Evolutionary conservation across 169 alveolate species (phyloP).

Genomic region (Eimeria falciformis): DNA sequence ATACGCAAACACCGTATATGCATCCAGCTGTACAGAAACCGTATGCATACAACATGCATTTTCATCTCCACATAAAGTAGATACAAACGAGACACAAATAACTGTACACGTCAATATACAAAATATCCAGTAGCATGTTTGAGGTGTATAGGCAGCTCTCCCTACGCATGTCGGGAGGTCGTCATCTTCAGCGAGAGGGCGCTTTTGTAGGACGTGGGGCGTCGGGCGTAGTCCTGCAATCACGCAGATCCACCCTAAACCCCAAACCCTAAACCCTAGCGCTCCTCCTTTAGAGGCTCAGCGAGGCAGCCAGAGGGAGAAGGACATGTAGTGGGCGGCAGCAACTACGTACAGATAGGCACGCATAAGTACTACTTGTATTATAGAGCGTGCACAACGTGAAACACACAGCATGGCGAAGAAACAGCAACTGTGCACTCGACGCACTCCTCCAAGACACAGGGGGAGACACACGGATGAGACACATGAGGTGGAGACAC

Average conservation of each 20-base stretch:
- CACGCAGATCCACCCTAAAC: background rate
- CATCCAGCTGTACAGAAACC: background rate
- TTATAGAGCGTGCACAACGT: background rate
- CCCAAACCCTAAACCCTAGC: background rate
- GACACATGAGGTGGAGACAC: background rate
- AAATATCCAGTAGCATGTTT: background rate
- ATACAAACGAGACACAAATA: background rate
- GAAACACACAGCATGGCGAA: background rate
- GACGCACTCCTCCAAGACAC: background rate
- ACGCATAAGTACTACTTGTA: background rate
- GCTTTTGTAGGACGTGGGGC: slow-evolving; percentile 77
- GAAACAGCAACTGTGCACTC: background rate
- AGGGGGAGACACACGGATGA: background rate
- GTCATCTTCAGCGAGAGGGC: slow-evolving; percentile 50
- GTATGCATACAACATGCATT: background rate
- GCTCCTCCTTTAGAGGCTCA: too few species aligned
- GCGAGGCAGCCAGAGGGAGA: too few species aligned
- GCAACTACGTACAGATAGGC: background rate
- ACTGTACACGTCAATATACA: background rate
- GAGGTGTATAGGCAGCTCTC: too few species aligned
- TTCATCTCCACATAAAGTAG: background rate
- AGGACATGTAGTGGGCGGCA: background rate
- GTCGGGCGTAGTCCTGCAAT: slow-evolving; percentile 74
- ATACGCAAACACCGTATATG: background rate
- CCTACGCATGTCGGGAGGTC: slow-evolving; percentile 16